A percentile compares a stretch with the other conserved stretches of the same genome.
Evolutionary conservation across 2,329 filamentous ascomycete species (phyloP).

Genomic region (Monosporascus cannonballus): DNA sequence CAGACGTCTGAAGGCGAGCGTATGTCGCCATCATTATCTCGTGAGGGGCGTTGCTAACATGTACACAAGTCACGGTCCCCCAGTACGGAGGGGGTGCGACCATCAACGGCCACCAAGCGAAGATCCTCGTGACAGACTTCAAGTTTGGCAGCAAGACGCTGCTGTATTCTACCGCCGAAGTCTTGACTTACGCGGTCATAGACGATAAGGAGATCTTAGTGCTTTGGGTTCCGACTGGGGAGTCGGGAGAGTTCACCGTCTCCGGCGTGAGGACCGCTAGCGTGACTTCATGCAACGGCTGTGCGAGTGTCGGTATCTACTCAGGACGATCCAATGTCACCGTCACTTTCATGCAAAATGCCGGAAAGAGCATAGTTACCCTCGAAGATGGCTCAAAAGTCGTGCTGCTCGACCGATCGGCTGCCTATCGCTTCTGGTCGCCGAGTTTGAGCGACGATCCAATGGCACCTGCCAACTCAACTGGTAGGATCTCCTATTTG

Average conservation of each 20-base stretch:
- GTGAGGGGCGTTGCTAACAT: neutral
- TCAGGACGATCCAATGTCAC: slow-evolving; percentile 33
- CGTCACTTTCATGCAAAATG: slow-evolving; percentile 41
- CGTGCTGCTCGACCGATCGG: slow-evolving; percentile 45
- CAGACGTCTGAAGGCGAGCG: slow-evolving; percentile 47
- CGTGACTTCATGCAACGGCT: slow-evolving; percentile 31
- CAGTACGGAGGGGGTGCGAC: slow-evolving; percentile 40
- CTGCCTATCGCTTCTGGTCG: slow-evolving; percentile 53
- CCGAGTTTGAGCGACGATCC: slow-evolving; percentile 44
- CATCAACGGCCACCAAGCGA: slow-evolving; percentile 55
- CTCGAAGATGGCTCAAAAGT: slow-evolving; percentile 41
- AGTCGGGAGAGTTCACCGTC: slow-evolving; percentile 48
- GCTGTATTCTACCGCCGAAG: slow-evolving; percentile 50
- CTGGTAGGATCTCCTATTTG: slow-evolving; percentile 26
- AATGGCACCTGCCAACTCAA: slow-evolving; percentile 35
- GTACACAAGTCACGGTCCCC: slow-evolving; percentile 40
- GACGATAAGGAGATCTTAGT: slow-evolving; percentile 41
- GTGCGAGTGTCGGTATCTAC: slow-evolving; percentile 35
- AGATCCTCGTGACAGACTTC: slow-evolving; percentile 57
- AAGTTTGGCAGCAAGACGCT: slow-evolving; percentile 43
- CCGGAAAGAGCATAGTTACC: slow-evolving; percentile 41
- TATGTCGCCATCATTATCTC: slow-evolving; percentile 4
- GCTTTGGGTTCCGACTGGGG: slow-evolving; percentile 48
- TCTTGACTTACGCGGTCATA: slow-evolving; percentile 44
- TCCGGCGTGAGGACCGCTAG: slow-evolving; percentile 31